Percentiles rank a stretch among this genome's conserved stretches.
Conservation (phyloP, 768 basidiomycete species). For the Pleurotus cornucopiae region DNA sequence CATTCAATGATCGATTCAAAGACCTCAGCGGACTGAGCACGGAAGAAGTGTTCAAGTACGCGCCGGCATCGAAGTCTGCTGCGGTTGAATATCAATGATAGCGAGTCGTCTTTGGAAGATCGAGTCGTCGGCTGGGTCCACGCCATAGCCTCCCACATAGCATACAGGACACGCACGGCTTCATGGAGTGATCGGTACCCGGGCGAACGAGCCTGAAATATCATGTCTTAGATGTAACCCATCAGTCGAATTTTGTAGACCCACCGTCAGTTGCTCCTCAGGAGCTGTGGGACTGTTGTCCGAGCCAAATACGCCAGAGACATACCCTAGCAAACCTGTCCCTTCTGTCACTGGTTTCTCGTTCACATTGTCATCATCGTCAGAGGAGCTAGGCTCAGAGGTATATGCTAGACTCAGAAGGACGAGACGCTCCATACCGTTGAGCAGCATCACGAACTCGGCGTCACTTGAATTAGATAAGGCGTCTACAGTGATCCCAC, state of each 20-base stretch:
- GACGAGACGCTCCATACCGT: constrained; percentile 79
- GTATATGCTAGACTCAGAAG: constrained; percentile 64
- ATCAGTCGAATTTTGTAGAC: constrained; percentile 15
- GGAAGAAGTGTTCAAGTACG: constrained; percentile 84
- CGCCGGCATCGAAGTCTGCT: constrained; percentile 68
- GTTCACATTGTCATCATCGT: constrained; percentile 49
- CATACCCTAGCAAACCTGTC: constrained; percentile 78
- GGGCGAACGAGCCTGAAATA: constrained; percentile 58
- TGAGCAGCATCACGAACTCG: constrained; percentile 81
- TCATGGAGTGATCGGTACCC: constrained; percentile 79
- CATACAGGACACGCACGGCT: constrained; percentile 72
- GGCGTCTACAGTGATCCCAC: constrained; percentile 37
- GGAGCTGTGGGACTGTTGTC: constrained; percentile 44
- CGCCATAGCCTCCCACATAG: constrained; percentile 62
- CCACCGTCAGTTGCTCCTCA: constrained; percentile 58
- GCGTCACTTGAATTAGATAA: constrained; percentile 62
- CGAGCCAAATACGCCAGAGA: constrained; percentile 86
- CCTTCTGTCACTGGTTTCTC: constrained; percentile 55
- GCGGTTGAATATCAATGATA: constrained; percentile 63
- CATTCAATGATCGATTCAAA: constrained; percentile 80
- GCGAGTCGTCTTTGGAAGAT: constrained; percentile 61
- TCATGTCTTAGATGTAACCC: background rate
- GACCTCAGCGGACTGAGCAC: constrained; percentile 73
- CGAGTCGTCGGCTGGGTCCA: constrained; percentile 43
- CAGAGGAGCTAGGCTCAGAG: constrained; percentile 41